Conservation (phyloP, 176 grass and related monocot genomes). For the Zoysia pacifica region DNA sequence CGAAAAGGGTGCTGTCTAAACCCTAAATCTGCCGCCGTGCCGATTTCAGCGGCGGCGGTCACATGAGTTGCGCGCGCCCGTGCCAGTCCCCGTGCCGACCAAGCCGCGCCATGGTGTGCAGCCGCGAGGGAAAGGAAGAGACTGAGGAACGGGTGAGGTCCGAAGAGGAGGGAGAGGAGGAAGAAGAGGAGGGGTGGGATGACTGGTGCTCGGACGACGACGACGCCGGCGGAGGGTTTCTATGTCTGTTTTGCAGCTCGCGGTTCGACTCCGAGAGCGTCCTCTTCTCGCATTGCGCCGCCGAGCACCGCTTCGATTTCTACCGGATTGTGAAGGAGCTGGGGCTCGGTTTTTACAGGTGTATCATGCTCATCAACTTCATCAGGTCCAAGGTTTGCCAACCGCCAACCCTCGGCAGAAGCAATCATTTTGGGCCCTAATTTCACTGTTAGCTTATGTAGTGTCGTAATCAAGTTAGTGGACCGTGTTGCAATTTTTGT, state of each 20-base stretch:
- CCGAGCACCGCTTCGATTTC: slow-evolving; percentile 73
- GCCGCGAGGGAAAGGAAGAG: background rate
- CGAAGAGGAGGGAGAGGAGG: slow-evolving; percentile 32
- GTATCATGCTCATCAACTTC: slow-evolving; percentile 88
- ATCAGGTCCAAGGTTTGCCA: slow-evolving; percentile 66
- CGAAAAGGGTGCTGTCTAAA: background rate
- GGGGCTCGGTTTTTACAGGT: slow-evolving; percentile 83
- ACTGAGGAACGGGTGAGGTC: slow-evolving; percentile 11
- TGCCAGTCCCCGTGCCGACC: background rate
- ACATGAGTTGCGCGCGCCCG: background rate
- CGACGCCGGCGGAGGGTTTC: slow-evolving; percentile 36
- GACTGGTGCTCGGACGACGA: slow-evolving; percentile 76
- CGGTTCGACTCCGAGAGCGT: slow-evolving; percentile 52
- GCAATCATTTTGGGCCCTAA: background rate
- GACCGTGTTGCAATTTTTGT: slow-evolving; percentile 10
- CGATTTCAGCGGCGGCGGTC: background rate
- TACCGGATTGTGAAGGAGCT: slow-evolving; percentile 42
- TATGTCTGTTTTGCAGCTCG: slow-evolving; percentile 81
- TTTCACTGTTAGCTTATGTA: background rate
- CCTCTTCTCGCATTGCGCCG: slow-evolving; percentile 68
- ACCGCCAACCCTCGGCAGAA: background rate
- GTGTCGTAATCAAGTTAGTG: background rate
- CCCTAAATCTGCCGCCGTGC: background rate
- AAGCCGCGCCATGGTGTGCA: background rate
- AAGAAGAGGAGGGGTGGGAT: slow-evolving; percentile 67